Evolutionary conservation across 768 basidiomycete species (phyloP).

Genomic region (Rubroboletus satanas): DNA sequence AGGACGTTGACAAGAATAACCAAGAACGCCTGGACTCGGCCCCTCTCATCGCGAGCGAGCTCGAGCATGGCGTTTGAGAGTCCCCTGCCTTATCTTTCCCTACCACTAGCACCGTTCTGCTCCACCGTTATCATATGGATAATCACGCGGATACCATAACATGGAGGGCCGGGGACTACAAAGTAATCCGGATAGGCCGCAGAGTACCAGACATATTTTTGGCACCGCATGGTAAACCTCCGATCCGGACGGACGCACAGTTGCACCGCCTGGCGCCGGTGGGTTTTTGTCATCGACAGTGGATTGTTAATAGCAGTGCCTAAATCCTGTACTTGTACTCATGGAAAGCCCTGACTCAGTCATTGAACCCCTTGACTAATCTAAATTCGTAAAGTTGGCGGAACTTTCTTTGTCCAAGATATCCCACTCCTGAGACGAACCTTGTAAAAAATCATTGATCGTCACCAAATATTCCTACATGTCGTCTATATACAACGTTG

Average conservation of each 20-base stretch:
- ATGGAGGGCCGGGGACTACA: not conserved
- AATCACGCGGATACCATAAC: not conserved
- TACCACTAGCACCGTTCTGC: not conserved
- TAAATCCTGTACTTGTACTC: not conserved
- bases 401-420: not conserved
- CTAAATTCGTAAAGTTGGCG: not conserved
- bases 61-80: not conserved
- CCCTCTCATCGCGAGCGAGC: not conserved
- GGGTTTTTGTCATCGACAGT: not conserved
- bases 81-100: not conserved
- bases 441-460: not conserved
- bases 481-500: not conserved
- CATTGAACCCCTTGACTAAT: not conserved
- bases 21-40: not conserved
- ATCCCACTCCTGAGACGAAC: not conserved
- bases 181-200: not conserved
- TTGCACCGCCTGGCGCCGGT: not conserved
- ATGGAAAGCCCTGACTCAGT: not conserved
- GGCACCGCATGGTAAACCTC: not conserved
- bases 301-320: not conserved
- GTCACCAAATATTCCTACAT: not conserved
- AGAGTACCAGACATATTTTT: not conserved
- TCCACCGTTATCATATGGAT: not conserved
- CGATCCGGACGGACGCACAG: not conserved
- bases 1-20: constrained; percentile 12